These are phyloP conservation scores for Urostyla sp. DNA, from an alignment of 73 alveolate species.

Conservation along the genomic window DNA sequence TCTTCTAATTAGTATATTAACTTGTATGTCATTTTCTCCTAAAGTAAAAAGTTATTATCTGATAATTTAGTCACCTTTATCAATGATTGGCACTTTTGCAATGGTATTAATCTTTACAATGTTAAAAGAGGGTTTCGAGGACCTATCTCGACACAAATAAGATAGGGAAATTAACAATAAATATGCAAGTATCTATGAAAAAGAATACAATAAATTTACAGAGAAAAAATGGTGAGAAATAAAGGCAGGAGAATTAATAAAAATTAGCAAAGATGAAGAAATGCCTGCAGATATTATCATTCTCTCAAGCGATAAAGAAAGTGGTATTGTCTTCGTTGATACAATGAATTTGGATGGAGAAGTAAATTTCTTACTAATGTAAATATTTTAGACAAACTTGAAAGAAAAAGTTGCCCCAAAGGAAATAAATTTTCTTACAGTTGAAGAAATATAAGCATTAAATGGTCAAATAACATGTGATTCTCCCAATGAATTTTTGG, in stretches of 20 bases:
- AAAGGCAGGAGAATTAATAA: slow-evolving; percentile 68
- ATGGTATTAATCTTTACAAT: slow-evolving; percentile 89
- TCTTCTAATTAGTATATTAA: slow-evolving; percentile 80
- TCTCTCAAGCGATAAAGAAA: slow-evolving; percentile 71
- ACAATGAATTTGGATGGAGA: slow-evolving; percentile 91
- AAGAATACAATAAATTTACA: slow-evolving; percentile 59
- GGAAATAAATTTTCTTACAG: slow-evolving; percentile 24
- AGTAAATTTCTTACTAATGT: no score
- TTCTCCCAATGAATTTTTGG: slow-evolving; percentile 87
- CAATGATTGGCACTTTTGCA: slow-evolving; percentile 92
- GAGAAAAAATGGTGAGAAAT: slow-evolving; percentile 73
- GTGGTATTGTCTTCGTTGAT: slow-evolving; percentile 73
- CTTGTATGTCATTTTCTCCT: slow-evolving; percentile 93
- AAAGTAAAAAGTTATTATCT: slow-evolving; percentile 33
- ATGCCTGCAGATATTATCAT: slow-evolving; percentile 89
- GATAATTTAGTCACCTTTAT: slow-evolving; percentile 70
- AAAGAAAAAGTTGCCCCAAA: slow-evolving; percentile 30
- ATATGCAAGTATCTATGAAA: slow-evolving; percentile 4
- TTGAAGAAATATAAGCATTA: slow-evolving; percentile 37
- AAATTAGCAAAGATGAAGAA: slow-evolving; percentile 75
- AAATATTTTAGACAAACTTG: slow-evolving; percentile 55
- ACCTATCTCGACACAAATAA: slow-evolving; percentile 66
- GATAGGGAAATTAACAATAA: slow-evolving; percentile 72
- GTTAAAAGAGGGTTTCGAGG: slow-evolving; percentile 95
- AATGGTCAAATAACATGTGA: slow-evolving; percentile 82